phyloP scores from a whole-genome alignment of 208 protist species.

The Strigomonas galati region DNA sequence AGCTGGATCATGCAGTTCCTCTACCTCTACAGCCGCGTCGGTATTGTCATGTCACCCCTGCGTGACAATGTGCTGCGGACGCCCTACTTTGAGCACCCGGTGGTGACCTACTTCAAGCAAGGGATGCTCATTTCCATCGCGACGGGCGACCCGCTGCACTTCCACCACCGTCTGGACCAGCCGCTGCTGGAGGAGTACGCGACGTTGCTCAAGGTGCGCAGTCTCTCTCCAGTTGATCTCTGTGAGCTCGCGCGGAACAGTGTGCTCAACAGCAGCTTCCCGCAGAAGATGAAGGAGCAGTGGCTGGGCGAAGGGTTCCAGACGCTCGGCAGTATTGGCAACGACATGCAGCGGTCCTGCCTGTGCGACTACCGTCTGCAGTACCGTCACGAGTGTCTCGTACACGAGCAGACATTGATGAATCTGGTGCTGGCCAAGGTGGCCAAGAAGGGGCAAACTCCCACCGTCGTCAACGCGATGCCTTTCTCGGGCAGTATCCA shows the following conservation, averaged over 20 bases:
- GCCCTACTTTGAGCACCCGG: slow-evolving; percentile 94
- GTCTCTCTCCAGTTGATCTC: slow-evolving; percentile 70
- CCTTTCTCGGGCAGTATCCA: slow-evolving; percentile 44
- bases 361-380: slow-evolving; percentile 83
- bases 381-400: slow-evolving; percentile 72
- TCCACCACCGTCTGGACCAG: slow-evolving; percentile 75
- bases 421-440: slow-evolving; percentile 64
- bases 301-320: slow-evolving; percentile 77
- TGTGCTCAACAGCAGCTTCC: slow-evolving; percentile 88
- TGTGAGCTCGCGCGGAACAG: slow-evolving; percentile 89
- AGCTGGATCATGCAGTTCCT: slow-evolving; percentile 98
- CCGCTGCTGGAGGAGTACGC: slow-evolving; percentile 90
- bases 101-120: slow-evolving; percentile 92
- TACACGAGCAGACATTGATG: slow-evolving; percentile 79
- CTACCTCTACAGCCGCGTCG: slow-evolving; percentile 96
- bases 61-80: slow-evolving; percentile 97
- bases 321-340: slow-evolving; percentile 28
- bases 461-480: slow-evolving; percentile 27
- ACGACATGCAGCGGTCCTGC: slow-evolving; percentile 61
- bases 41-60: slow-evolving; percentile 96
- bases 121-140: slow-evolving; percentile 96
- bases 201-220: slow-evolving; percentile 80
- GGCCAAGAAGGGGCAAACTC: slow-evolving; percentile 34
- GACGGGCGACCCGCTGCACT: slow-evolving; percentile 96
- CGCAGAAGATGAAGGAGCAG: slow-evolving; percentile 52